Base-by-base conservation (phyloP, 805 yeast genomes). In the Priceomyces castillae region DNA sequence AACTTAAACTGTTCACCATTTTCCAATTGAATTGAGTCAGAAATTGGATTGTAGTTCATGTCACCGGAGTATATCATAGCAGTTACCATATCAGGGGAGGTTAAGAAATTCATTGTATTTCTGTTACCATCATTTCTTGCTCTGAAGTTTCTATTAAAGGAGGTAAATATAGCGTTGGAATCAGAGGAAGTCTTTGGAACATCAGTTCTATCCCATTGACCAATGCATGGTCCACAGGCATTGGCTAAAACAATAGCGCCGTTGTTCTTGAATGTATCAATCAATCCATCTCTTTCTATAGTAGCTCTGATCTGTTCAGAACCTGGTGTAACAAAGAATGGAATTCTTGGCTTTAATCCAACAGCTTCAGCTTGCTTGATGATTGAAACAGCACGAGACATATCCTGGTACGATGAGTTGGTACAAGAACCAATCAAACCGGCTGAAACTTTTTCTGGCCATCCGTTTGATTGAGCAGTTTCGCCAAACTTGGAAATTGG, bases 201-300 rank as follows among this genome's bases (percentile, higher is more conserved):
- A 62, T 87, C 95, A 52, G 78, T 76, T 75, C 98, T 86, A 66
- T 94, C 97, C 99, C 99, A 92, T 76, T 92, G 99, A 46, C 99
- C 99, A 63, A 92, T 92, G 76, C 99, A 92, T 60, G 98, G 99
- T 55, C 99, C 99, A 78, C 99, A 92, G 16, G 99, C 99, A 66
- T 92, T 92, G 42, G 98, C 97, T 56, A 92, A 77, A 36, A 92
- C 96, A 46, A 80, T 77, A 54, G 96, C 99, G 47, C 98, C 98
- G 57, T 82, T 84, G 43, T 84, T 81, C 65, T 84, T 82, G 65
- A 92, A 90, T 34, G 84, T 81, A 37, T 84, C 75, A 49, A 86
- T 80, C 60, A 86, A 80, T 46, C 98, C 98, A 67, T 92, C 99
- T 70, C 97, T 82, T 65, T 86, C 96, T 57, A 92, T 82, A 41